Base-by-base conservation (phyloP, 2,329 filamentous ascomycete genomes). In the Neocatenulostroma microsporum region DNA sequence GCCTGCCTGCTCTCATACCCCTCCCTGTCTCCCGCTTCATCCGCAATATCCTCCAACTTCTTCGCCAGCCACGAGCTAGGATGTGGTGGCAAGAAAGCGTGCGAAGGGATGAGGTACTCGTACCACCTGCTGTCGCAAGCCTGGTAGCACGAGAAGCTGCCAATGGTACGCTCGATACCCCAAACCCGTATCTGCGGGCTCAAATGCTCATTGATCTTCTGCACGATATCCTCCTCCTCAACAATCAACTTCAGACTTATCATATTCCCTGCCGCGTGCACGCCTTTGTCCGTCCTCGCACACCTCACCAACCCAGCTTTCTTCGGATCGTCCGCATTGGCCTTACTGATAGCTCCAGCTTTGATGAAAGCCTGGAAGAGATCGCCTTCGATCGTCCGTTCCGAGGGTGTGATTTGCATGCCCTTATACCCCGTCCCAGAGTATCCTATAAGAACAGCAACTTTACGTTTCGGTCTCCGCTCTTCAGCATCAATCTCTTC, bases 331-430 rank as follows among this genome's bases (percentile, higher is more conserved):
- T 94, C 80, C 15, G 91, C 91, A 57, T 98, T 98, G 44, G 86
- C 86, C 62, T 96, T 96, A 32, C 88, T 93, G 44, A 98, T 94
- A 25, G 91, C 88, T 13, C 88, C 84, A 3, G 91, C 88, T 3
- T 79, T 78, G 44, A 98, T 82, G 51, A 98, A 89, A 3, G 91
- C 91, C 21, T 78, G 76, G 66, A 98, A 98, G 3, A 98, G 69
- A 52, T 98, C 91, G 28, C 89, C 84, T 66, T 98, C 91, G 46
- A 98, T 96, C 0, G 89, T 98, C 66, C 87, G 88, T 57, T 94
- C 59, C 20, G 49, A 60, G 27, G 50, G 50, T 17, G 51, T 56
- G 40, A 98, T 83, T 66, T 98, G 91, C 80, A 98, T 93, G 54
- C 91, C 91, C 65, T 86, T 88, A 70, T 98, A 98, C 12, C 91